Conservation (phyloP, 352 stramenopile genomes). For the Elongisporangium senticosum region DNA sequence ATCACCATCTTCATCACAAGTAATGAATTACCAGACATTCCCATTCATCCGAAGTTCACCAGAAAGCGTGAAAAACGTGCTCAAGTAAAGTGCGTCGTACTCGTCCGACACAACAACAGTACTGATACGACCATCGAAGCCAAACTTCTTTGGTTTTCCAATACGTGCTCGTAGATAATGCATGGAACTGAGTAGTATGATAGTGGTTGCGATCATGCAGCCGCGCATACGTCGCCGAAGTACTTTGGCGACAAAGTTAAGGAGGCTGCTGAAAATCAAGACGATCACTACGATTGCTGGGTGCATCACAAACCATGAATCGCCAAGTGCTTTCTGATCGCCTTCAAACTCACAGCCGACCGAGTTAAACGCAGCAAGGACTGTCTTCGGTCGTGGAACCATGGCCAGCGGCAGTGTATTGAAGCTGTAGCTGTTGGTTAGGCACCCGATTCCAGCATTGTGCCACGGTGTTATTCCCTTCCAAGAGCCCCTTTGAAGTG, state of each 20-base stretch:
- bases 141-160: slow-evolving; percentile 6
- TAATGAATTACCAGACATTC: slow-evolving; percentile 20
- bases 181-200: slow-evolving; percentile 15
- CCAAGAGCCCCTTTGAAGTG: too few relatives aligned
- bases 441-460: slow-evolving; percentile 26
- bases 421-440: slow-evolving; percentile 28
- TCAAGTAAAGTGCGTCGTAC: slow-evolving; percentile 18
- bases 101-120: slow-evolving; percentile 11
- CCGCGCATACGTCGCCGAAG: slow-evolving; percentile 25
- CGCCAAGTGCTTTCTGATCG: slow-evolving; percentile 28
- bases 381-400: slow-evolving; percentile 31
- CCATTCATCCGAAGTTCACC: slow-evolving; percentile 23
- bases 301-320: slow-evolving; percentile 45
- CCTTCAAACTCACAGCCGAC: slow-evolving; percentile 39
- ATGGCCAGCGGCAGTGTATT: slow-evolving; percentile 36
- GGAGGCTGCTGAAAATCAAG: slow-evolving; percentile 35
- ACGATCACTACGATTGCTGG: slow-evolving; percentile 26
- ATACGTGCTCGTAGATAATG: slow-evolving; percentile 1
- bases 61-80: slow-evolving; percentile 28
- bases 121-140: slow-evolving; percentile 11
- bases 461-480: slow-evolving; percentile 8
- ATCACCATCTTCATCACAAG: slow-evolving; percentile 34
- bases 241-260: slow-evolving; percentile 40
- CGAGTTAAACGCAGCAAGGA: slow-evolving; percentile 31
- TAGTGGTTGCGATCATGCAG: slow-evolving; percentile 24